Base-by-base conservation (phyloP, 2,329 filamentous ascomycete genomes). In the Rutstroemia sp. region DNA sequence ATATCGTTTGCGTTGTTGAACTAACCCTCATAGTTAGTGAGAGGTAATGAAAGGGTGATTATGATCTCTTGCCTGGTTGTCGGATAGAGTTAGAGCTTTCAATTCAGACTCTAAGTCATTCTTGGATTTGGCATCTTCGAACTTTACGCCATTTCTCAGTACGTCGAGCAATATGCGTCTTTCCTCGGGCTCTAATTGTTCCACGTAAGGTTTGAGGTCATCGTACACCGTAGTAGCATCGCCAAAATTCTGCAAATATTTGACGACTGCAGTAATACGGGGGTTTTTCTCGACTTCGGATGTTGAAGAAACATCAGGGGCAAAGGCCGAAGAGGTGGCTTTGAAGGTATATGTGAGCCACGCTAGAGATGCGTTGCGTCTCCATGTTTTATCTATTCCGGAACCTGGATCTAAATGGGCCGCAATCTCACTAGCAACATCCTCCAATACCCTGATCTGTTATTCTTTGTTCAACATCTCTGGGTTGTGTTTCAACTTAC, bases 291-390 rank as follows among this genome's bases (percentile, higher is more conserved):
- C 50, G 2, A 55, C 14, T 25, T 51, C 38, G 30, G 46, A 30
- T 14, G 17, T 37, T 21, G 53, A 38, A 49, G 49, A 23, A 16
- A 34, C 34, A 25, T 54, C 37, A 41, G 9, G n/a, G 21, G 42
- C 46, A 39, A 60, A 60, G n/a, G 54, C 16, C 4, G 37, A 49
- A 30, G 37, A 42, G 30, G 25, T 48, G 23, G 16, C 57, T 39
- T 62, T 60, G 42, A 68, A 67, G 17, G 58, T 54, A 30, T 65
- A 52, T 17, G 60, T 64, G 4, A 68, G 59, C 58, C 54, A 60
- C 9, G 69, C 67, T 8, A 71, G 55, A 39, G 65, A 67, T 5
- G 68, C 69, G 59, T 70, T 71, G 59, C 69, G 61, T 57, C 61
- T 63, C 63, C 65, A 69, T 23, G 64, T 68, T 44, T 70, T 70